Conservation (phyloP, 768 basidiomycete genomes). For the Mycena alexandri region DNA sequence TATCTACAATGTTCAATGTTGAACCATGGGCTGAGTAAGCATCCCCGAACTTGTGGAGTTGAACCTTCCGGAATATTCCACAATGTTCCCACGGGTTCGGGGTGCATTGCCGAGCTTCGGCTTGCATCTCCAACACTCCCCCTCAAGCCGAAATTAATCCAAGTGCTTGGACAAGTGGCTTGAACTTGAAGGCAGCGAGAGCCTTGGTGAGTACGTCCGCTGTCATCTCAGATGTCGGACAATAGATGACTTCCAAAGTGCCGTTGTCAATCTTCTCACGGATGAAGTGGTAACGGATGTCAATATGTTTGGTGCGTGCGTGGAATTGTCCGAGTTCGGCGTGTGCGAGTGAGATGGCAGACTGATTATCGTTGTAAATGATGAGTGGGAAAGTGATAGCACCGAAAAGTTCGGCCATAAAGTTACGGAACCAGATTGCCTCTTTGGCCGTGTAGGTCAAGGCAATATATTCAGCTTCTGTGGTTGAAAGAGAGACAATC, state of each 20-base stretch:
- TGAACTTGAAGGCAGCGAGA: conserved; percentile 25
- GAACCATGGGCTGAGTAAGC: too few relatives aligned
- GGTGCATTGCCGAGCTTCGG: too few relatives aligned
- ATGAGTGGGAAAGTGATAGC: conserved; percentile 29
- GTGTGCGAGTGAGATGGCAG: conserved; percentile 18
- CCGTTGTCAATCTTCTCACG: conserved; percentile 15
- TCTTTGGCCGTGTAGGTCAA: conserved; percentile 36
- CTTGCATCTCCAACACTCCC: too few relatives aligned
- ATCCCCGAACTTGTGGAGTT: too few relatives aligned
- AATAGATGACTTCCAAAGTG: conserved; percentile 11
- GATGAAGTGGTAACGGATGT: conserved; percentile 28
- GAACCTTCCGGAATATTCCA: too few relatives aligned
- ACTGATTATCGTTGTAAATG: conserved; percentile 29
- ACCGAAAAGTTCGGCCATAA: conserved; percentile 39
- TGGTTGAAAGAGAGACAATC: conserved; percentile 32
- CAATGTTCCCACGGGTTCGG: too few relatives aligned
- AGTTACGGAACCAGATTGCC: conserved; percentile 41
- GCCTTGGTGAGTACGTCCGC: conserved; percentile 30
- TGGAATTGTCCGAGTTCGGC: conserved; percentile 26
- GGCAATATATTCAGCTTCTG: conserved; percentile 26
- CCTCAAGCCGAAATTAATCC: too few relatives aligned
- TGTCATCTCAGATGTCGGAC: conserved; percentile 27
- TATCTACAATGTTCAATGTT: too few relatives aligned
- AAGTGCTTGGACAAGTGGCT: too few relatives aligned
- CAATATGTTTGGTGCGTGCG: conserved; percentile 26